Percentiles rank a stretch among this genome's conserved stretches.
Evolutionary conservation across 768 basidiomycete genomes (phyloP).

Genomic region (Suillus hirtellus): DNA sequence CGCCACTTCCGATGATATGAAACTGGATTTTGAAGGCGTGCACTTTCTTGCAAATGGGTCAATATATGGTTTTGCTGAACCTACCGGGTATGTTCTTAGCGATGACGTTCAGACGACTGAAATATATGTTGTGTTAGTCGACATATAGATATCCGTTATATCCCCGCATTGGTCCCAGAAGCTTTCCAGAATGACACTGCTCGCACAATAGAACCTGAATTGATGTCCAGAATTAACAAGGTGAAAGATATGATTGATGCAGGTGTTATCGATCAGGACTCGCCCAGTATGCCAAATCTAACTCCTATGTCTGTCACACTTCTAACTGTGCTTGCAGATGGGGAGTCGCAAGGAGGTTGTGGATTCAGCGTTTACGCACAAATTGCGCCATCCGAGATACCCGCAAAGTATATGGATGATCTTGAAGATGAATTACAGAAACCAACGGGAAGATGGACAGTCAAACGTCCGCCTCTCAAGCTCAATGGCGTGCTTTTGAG

Average conservation of each 20-base stretch:
- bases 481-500: slow-evolving; percentile 73
- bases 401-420: slow-evolving; percentile 60
- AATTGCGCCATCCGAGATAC: slow-evolving; percentile 53
- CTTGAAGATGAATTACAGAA: slow-evolving; percentile 72
- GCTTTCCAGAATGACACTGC: slow-evolving; percentile 57
- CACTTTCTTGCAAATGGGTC: slow-evolving; percentile 75
- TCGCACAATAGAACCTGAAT: slow-evolving; percentile 56
- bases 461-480: slow-evolving; percentile 52
- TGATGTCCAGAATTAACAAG: slow-evolving; percentile 56
- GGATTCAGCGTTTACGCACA: slow-evolving; percentile 69
- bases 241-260: slow-evolving; percentile 63
- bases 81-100: slow-evolving; percentile 49
- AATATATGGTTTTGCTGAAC: slow-evolving; percentile 73
- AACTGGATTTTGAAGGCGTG: slow-evolving; percentile 74
- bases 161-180: slow-evolving; percentile 67
- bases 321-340: slow-evolving; percentile 37
- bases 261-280: slow-evolving; percentile 62
- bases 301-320: neutral
- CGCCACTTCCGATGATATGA: slow-evolving; percentile 53
- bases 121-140: slow-evolving; percentile 36
- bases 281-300: slow-evolving; percentile 28
- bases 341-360: slow-evolving; percentile 50
- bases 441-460: slow-evolving; percentile 71
- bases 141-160: slow-evolving; percentile 61
- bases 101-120: neutral